Conservation (phyloP, 2,329 filamentous ascomycete species). For the Helotiales sp. region DNA sequence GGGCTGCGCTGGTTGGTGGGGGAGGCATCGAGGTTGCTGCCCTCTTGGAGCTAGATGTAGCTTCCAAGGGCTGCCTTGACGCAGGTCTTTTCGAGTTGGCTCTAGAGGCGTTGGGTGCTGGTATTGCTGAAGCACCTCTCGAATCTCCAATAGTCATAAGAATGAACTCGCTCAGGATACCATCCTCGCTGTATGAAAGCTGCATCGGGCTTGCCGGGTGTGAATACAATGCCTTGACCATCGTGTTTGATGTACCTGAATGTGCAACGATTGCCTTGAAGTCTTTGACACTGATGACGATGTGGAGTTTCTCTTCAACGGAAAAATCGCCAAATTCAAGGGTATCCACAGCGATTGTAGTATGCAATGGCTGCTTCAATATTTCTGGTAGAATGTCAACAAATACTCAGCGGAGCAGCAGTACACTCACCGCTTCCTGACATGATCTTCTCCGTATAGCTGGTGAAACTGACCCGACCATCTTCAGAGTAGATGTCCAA, state of each 20-base stretch:
- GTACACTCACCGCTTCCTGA: conserved; percentile 63
- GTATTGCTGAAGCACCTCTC: conserved; percentile 37
- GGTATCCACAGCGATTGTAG: conserved; percentile 76
- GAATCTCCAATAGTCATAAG: conserved; percentile 80
- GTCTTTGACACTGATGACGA: conserved; percentile 82
- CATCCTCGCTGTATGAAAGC: conserved; percentile 71
- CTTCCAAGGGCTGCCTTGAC: conserved; percentile 39
- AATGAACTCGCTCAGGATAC: conserved; percentile 75
- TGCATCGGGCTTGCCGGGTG: conserved; percentile 73
- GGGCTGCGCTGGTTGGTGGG: conserved; percentile 31
- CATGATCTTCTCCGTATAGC: conserved; percentile 79
- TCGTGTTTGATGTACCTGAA: conserved; percentile 70
- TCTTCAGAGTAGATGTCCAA: conserved; percentile 78
- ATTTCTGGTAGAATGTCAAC: conserved; percentile 57
- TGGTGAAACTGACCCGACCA: conserved; percentile 74
- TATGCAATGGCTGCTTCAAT: conserved; percentile 79
- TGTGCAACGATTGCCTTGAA: conserved; percentile 80
- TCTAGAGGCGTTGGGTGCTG: conserved; percentile 35
- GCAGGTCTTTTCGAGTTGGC: conserved; percentile 36
- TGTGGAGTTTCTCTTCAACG: conserved; percentile 76
- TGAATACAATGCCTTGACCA: conserved; percentile 72
- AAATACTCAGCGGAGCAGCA: not conserved
- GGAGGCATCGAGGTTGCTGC: conserved; percentile 37
- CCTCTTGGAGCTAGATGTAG: conserved; percentile 37
- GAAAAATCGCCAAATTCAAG: conserved; percentile 78